A percentile compares a stretch with the other conserved stretches of the same genome.
Conservation (phyloP, 108 stramenopile genomes). For the Fistulifera solaris region DNA sequence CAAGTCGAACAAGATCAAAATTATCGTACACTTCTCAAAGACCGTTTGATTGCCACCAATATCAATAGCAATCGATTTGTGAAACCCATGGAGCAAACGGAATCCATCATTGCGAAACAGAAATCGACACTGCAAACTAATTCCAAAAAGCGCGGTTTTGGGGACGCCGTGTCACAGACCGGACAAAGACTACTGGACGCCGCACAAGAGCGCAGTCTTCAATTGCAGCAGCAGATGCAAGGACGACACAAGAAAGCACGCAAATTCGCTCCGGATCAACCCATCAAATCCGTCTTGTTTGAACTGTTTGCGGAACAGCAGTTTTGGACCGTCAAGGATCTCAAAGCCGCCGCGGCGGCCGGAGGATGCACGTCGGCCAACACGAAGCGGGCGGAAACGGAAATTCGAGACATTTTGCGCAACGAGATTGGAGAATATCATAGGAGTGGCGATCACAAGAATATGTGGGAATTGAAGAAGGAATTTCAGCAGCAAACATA, state of each 20-base stretch:
- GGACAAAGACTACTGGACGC: slow-evolving; percentile 59
- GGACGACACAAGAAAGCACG: slow-evolving; percentile 24
- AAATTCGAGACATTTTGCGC: slow-evolving; percentile 56
- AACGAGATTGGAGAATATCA: slow-evolving; percentile 71
- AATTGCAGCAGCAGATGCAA: slow-evolving; percentile 13
- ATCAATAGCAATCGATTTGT: slow-evolving; percentile 73
- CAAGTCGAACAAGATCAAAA: slow-evolving; percentile 57
- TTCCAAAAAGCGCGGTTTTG: slow-evolving; percentile 52
- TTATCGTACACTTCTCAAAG: slow-evolving; percentile 57
- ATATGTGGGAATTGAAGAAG: slow-evolving; percentile 39
- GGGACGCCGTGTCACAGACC: slow-evolving; percentile 61
- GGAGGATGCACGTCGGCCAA: slow-evolving; percentile 4
- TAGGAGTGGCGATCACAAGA: slow-evolving; percentile 74
- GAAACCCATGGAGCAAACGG: slow-evolving; percentile 56
- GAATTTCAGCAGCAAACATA: slow-evolving; percentile 28
- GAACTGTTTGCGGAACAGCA: slow-evolving; percentile 64
- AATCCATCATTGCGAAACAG: slow-evolving; percentile 26
- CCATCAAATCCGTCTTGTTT: slow-evolving; percentile 57
- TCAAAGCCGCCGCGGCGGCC: slow-evolving; percentile 25
- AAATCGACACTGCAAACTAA: slow-evolving; percentile 6
- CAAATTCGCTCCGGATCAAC: slow-evolving; percentile 40
- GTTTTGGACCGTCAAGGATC: slow-evolving; percentile 71
- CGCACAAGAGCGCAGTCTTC: neutral
- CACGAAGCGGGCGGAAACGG: slow-evolving; percentile 43
- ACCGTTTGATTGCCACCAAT: slow-evolving; percentile 50